Percentiles rank a stretch among this genome's conserved stretches.
Conservation (phyloP, 163 green algal species). For the Scenedesmus sp. region DNA sequence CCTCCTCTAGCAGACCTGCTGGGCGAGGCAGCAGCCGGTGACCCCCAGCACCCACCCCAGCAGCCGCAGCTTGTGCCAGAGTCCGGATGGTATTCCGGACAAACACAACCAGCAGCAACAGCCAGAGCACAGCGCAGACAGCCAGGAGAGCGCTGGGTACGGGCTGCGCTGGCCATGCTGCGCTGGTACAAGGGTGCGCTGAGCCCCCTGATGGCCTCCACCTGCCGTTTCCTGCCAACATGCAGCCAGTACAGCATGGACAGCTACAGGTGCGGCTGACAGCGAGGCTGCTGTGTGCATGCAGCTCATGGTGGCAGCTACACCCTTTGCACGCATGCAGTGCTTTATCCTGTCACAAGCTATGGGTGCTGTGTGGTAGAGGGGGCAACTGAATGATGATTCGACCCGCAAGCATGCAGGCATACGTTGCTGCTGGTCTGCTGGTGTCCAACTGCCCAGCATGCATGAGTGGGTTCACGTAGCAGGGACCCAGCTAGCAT, state of each 20-base stretch:
- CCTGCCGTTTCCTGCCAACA: conserved; percentile 73
- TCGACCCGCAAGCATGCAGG: no score
- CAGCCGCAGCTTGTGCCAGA: not conserved
- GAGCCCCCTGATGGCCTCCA: conserved; percentile 37
- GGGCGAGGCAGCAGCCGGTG: conserved; percentile 71
- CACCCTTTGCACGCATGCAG: no score
- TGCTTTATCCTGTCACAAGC: no score
- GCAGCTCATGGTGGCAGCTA: not conserved
- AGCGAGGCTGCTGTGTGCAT: not conserved
- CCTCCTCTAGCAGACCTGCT: not conserved
- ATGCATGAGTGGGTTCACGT: no score
- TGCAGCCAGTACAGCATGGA: conserved; percentile 81
- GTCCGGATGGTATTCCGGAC: not conserved
- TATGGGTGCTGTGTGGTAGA: no score
- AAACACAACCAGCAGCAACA: not conserved
- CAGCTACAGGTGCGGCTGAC: conserved; percentile 61
- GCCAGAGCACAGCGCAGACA: not conserved
- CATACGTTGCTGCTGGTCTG: no score
- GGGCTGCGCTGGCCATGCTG: conserved; percentile 34
- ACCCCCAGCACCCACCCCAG: conserved; percentile 56
- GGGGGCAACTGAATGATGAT: no score
- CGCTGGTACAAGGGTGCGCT: conserved; percentile 38
- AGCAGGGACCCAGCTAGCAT: no score
- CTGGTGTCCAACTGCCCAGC: no score
- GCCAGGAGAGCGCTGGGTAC: conserved; percentile 21